Evolutionary conservation across 2,329 filamentous ascomycete genomes (phyloP), one percentile per base, ranked within the genome.

Genomic region (Graphilbum sp.): DNA sequence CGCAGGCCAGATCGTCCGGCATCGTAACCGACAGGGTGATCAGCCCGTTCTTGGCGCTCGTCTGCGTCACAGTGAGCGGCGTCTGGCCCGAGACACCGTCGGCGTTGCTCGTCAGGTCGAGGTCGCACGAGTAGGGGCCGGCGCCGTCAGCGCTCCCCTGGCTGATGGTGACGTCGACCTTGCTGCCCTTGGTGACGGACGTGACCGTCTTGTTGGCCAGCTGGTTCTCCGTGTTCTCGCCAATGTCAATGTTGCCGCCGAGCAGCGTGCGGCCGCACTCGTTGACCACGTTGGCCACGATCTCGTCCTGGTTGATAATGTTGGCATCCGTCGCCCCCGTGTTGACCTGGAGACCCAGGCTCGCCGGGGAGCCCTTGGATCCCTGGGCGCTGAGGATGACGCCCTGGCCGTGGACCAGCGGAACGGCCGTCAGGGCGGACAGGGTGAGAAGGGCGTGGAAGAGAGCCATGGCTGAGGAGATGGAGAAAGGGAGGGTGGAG

Each of bases 191-290:
- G 43, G 58, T 52, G 37, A 72, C 68, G 35, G 63, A 55, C 3
- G 68, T 72, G 9, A 73, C 63, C 5, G 54, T 48, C 1, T 47
- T 44, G 10, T 58, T 60, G 15, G 61, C 52, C 3, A 72, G 46
- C 9, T 63, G 63, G 39, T 64, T 63, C 52, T 72, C 66, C 1
- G 66, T 70, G 45, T 63, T 64, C 51, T 68, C 63, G 32, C 66
- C 66, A 39, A 77, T 61, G 45, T 78, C 69, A 49, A 79, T 79
- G 57, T 68, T 71, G 29, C 75, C 75, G 40, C 58, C 49, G 32
- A 69, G 51, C 49, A 75, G 61, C 15, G 73, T 79, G 43, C 72
- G 64, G 36, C 74, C 74, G 47, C 74, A 78, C 38, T 67, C 61
- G 45, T 69, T 72, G 31, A 71, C 69, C 4, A 65, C 50, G 45